phyloP scores from a whole-genome alignment of 1,139 yeast species.

The Magnusiomyces ingens region DNA sequence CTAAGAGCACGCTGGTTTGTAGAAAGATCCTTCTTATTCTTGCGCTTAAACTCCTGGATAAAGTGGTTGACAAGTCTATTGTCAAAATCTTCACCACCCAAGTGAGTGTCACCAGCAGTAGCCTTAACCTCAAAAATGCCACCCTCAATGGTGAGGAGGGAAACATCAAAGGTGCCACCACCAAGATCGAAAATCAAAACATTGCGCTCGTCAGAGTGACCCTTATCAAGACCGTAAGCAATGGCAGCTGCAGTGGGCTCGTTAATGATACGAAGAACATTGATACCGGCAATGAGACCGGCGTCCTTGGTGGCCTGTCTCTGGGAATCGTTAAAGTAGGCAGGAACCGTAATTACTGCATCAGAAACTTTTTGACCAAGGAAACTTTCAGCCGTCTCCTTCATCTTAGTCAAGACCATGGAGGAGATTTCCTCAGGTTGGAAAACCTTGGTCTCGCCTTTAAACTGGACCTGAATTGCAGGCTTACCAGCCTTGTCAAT shows the following conservation, averaged over 20 bases:
- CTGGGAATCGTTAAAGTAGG: constrained; percentile 93
- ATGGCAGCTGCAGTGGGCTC: constrained; percentile 98
- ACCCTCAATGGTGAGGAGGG: constrained; percentile 92
- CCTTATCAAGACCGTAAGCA: constrained; percentile 95
- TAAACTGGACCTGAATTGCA: constrained; percentile 56
- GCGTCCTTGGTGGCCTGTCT: constrained; percentile 98
- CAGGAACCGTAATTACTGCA: constrained; percentile 93
- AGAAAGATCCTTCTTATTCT: constrained; percentile 90
- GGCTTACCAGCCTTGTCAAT: constrained; percentile 50
- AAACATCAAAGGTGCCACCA: constrained; percentile 72
- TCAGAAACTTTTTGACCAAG: constrained; percentile 79
- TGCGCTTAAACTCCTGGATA: constrained; percentile 93
- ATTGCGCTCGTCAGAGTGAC: constrained; percentile 76
- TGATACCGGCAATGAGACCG: constrained; percentile 92
- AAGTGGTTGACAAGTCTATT: constrained; percentile 92
- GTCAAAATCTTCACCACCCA: constrained; percentile 99
- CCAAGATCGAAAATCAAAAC: constrained; percentile 94
- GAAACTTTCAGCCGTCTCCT: constrained; percentile 90
- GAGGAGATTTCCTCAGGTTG: constrained; percentile 96
- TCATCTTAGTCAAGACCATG: constrained; percentile 91
- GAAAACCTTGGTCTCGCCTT: constrained; percentile 88
- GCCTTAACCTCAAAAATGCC: constrained; percentile 99
- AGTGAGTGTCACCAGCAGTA: constrained; percentile 99
- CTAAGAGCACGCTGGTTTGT: constrained; percentile 92
- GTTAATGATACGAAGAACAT: constrained; percentile 89